phyloP scores from a whole-genome alignment of 805 yeast genomes.

The Metschnikowia cerradonensis region DNA sequence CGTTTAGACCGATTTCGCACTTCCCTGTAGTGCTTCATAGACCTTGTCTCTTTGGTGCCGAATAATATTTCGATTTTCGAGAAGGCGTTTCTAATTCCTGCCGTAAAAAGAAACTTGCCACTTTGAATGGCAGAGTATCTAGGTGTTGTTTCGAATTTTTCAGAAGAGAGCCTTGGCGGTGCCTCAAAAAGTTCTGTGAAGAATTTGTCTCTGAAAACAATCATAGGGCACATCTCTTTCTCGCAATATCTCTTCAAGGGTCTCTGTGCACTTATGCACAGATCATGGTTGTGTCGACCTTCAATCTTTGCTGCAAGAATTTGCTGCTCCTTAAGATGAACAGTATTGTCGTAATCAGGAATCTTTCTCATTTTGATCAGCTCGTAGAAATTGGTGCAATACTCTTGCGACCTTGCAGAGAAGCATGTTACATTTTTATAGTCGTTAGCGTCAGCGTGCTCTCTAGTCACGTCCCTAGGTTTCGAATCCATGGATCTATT shows the following conservation, averaged over 20 bases:
- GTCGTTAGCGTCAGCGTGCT: neutral
- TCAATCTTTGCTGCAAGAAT: neutral
- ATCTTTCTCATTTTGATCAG: neutral
- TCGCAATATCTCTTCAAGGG: slow-evolving; percentile 1
- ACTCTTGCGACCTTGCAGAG: neutral
- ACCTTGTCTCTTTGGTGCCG: neutral
- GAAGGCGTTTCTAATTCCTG: neutral
- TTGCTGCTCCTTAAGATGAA: neutral
- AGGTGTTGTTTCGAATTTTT: neutral
- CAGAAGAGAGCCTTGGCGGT: neutral
- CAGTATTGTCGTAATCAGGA: neutral
- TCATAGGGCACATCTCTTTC: neutral
- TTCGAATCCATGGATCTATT: neutral
- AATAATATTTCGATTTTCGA: neutral
- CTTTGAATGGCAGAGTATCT: neutral
- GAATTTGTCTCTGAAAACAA: neutral
- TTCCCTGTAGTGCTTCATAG: neutral
- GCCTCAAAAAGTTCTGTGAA: neutral
- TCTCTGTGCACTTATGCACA: slow-evolving; percentile 1
- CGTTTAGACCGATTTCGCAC: neutral
- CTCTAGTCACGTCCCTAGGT: neutral
- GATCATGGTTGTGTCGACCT: neutral
- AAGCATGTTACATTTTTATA: neutral
- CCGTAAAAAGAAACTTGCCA: neutral
- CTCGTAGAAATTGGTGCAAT: neutral